Percentiles rank a stretch among this genome's conserved stretches.
These are phyloP conservation scores for Melampsora americana DNA, from an alignment of 1,284 basidiomycete genomes.

Conservation along the genomic window DNA sequence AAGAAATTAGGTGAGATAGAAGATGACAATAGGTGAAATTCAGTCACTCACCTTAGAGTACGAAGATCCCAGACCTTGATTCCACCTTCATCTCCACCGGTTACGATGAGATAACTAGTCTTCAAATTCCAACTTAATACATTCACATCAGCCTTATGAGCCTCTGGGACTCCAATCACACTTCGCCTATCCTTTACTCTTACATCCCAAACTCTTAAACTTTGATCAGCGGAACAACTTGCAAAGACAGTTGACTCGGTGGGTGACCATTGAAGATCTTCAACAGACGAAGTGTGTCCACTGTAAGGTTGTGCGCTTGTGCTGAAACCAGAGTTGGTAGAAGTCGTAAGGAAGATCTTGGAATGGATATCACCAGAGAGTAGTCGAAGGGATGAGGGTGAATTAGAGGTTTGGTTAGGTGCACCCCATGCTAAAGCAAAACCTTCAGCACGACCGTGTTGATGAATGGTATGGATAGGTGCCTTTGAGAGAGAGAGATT, in stretches of 20 bases:
- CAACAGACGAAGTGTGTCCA: slow-evolving; percentile 86
- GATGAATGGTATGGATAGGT: slow-evolving; percentile 52
- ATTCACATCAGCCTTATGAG: slow-evolving; percentile 92
- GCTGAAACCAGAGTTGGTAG: slow-evolving; percentile 51
- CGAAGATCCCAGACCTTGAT: slow-evolving; percentile 97
- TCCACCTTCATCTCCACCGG: slow-evolving; percentile 91
- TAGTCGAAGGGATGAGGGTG: slow-evolving; percentile 46
- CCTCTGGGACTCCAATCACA: slow-evolving; percentile 73
- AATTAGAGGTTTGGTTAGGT: slow-evolving; percentile 57
- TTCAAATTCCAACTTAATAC: slow-evolving; percentile 95
- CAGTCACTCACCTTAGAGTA: slow-evolving; percentile 69
- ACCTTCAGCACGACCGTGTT: slow-evolving; percentile 67
- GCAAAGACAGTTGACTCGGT: slow-evolving; percentile 91
- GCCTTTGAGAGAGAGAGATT: slow-evolving; percentile 60
- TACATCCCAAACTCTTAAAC: slow-evolving; percentile 92
- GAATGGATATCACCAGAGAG: slow-evolving; percentile 53
- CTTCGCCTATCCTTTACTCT: slow-evolving; percentile 79
- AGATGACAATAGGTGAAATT: slow-evolving; percentile 14
- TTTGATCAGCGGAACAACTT: slow-evolving; percentile 88
- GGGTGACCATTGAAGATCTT: slow-evolving; percentile 97
- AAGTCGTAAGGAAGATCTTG: slow-evolving; percentile 54
- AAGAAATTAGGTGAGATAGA: no score
- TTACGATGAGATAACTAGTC: slow-evolving; percentile 80
- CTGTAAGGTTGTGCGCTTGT: slow-evolving; percentile 72
- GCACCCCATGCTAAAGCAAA: slow-evolving; percentile 95